Evolutionary conservation across 805 yeast species (phyloP).

Genomic region (Sugiyamaella qingdaonensis): DNA sequence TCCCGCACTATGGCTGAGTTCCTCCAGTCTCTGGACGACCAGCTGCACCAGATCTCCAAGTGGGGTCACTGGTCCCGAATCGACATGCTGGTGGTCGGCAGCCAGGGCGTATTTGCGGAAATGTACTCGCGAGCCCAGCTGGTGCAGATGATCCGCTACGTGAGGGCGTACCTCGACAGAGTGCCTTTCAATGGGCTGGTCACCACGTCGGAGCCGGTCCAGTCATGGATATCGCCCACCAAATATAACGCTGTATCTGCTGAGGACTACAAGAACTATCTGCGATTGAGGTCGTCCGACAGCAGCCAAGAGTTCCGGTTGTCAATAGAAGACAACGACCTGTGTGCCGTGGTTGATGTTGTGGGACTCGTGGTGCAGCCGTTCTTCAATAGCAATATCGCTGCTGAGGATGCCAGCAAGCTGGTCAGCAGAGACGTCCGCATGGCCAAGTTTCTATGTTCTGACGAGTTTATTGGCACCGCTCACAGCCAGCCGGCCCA

Average conservation of each 20-base stretch:
- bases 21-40: slow-evolving; percentile 13
- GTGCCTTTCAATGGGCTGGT: slow-evolving; percentile 43
- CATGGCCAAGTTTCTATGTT: slow-evolving; percentile 51
- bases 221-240: slow-evolving; percentile 40
- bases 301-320: background rate
- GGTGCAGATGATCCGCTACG: slow-evolving; percentile 19
- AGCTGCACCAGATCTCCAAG: slow-evolving; percentile 13
- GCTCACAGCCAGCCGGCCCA: slow-evolving; percentile 13
- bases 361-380: slow-evolving; percentile 75
- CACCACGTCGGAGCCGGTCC: slow-evolving; percentile 83
- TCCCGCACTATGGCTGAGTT: slow-evolving; percentile 5
- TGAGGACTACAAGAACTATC: slow-evolving; percentile 11
- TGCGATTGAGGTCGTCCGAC: slow-evolving; percentile 26
- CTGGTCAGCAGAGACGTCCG: slow-evolving; percentile 58
- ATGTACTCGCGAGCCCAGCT: slow-evolving; percentile 19
- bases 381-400: slow-evolving; percentile 57
- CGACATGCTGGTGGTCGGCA: slow-evolving; percentile 24
- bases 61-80: slow-evolving; percentile 21
- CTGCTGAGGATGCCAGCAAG: slow-evolving; percentile 60
- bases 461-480: slow-evolving; percentile 28
- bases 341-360: slow-evolving; percentile 73
- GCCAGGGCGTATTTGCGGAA: slow-evolving; percentile 21
- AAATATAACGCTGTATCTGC: slow-evolving; percentile 20
- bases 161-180: slow-evolving; percentile 8
- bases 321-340: slow-evolving; percentile 44